phyloP scores from a whole-genome alignment of 202 grass and related monocot genomes.

The Bolboschoenoplectus hybrid region DNA sequence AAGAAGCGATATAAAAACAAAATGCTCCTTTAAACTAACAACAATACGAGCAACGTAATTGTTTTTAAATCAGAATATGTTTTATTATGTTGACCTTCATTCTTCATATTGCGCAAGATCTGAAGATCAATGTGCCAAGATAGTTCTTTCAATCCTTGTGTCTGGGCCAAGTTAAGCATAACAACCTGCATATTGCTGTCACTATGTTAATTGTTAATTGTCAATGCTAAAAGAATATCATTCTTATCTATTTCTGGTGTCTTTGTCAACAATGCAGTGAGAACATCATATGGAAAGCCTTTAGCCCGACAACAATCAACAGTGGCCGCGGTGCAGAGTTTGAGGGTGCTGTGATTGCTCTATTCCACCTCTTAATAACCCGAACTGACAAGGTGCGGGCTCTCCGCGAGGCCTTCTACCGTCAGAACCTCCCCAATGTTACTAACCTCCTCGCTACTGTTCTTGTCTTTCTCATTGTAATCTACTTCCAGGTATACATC shows the following conservation, averaged over 20 bases:
- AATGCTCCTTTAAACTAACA: background rate
- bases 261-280: conserved; percentile 33
- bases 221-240: conserved; percentile 11
- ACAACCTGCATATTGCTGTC: background rate
- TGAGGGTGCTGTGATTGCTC: conserved; percentile 50
- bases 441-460: conserved; percentile 53
- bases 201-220: background rate
- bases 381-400: conserved; percentile 46
- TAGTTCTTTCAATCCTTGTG: background rate
- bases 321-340: conserved; percentile 49
- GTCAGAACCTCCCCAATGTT: conserved; percentile 52
- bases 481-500: conserved; percentile 44
- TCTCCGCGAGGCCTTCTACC: conserved; percentile 50
- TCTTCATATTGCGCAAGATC: background rate
- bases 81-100: background rate
- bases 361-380: conserved; percentile 47
- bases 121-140: background rate
- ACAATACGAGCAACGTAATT: background rate
- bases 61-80: background rate
- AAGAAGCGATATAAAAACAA: background rate
- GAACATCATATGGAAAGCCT: conserved; percentile 50
- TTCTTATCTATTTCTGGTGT: conserved; percentile 2
- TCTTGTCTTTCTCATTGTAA: conserved; percentile 45
- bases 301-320: conserved; percentile 51
- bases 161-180: background rate